A percentile compares a stretch with the other conserved stretches of the same genome.
These are phyloP conservation scores for Oryza meyeriana DNA, from an alignment of 176 grass and related monocot genomes.

Conservation along the genomic window DNA sequence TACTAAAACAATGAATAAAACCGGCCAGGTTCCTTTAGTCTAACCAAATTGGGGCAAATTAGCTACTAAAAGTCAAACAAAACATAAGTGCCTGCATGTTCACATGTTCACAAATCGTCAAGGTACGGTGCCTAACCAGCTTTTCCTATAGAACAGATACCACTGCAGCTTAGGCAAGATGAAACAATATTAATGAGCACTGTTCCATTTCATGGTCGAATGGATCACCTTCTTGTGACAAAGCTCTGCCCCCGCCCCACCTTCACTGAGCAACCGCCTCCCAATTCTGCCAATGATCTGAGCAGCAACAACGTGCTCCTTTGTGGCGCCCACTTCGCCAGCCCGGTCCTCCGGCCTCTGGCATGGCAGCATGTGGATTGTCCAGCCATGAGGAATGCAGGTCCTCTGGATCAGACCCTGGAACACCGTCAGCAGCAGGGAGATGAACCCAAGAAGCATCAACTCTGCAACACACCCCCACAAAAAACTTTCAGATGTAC, in stretches of 20 bases:
- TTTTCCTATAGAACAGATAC: constrained; percentile 17
- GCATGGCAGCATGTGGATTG: constrained; percentile 79
- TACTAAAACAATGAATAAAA: background rate
- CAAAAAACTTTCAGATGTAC: constrained; percentile 15
- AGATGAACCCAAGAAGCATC: constrained; percentile 97
- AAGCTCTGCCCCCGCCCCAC: constrained; percentile 7
- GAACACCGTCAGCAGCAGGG: constrained; percentile 82
- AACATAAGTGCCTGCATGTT: background rate
- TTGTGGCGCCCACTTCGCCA: background rate
- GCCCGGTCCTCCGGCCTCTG: background rate
- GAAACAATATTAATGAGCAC: background rate
- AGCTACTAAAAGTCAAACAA: background rate
- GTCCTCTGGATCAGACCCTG: constrained; percentile 65
- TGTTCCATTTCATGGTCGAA: background rate
- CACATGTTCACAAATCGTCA: background rate
- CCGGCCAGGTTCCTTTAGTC: background rate
- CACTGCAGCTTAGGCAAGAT: background rate
- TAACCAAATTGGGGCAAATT: background rate
- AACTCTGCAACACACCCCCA: constrained; percentile 55
- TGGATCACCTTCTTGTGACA: constrained; percentile 57
- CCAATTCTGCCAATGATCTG: constrained; percentile 39
- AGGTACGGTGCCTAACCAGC: background rate
- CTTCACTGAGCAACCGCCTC: constrained; percentile 53
- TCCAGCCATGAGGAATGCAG: constrained; percentile 65
- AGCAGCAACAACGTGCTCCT: constrained; percentile 29